Conservation (phyloP, 352 stramenopile species). For the Phytophthora quininea region DNA sequence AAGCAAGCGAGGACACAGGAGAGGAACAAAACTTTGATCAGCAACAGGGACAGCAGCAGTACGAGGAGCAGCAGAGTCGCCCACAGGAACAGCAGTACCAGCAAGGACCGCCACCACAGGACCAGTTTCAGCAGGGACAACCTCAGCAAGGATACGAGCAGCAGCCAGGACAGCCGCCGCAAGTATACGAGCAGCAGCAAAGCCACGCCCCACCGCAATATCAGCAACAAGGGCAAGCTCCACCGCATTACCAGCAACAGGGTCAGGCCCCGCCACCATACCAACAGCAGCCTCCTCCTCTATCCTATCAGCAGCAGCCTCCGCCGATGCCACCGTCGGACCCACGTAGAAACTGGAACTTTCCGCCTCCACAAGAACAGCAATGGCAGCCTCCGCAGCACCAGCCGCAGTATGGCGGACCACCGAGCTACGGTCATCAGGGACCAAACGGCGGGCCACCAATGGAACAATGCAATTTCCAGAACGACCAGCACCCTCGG, state of each 20-base stretch:
- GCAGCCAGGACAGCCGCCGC: conserved; percentile 12
- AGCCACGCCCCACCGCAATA: conserved; percentile 1
- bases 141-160: neutral
- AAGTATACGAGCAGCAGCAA: conserved; percentile 13
- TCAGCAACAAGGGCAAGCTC: neutral
- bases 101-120: neutral
- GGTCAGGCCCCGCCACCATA: conserved; percentile 7
- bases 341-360: conserved; percentile 20
- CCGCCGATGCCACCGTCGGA: conserved; percentile 11
- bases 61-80: neutral
- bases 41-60: conserved; percentile 19
- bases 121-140: neutral
- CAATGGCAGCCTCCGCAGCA: conserved; percentile 11
- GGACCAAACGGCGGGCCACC: conserved; percentile 1
- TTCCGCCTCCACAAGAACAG: conserved; percentile 20
- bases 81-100: conserved; percentile 2
- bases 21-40: conserved; percentile 10
- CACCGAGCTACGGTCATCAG: conserved; percentile 19
- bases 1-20: conserved; percentile 8
- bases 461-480: conserved; percentile 18
- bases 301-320: conserved; percentile 11
- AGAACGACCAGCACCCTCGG: conserved; percentile 35
- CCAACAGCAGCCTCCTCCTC: conserved; percentile 16
- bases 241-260: neutral
- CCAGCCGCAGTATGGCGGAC: conserved; percentile 16